Evolutionary conservation across 257 asterid species (phyloP), one percentile per base, ranked within the genome.

Genomic region (Plantago elongata): DNA sequence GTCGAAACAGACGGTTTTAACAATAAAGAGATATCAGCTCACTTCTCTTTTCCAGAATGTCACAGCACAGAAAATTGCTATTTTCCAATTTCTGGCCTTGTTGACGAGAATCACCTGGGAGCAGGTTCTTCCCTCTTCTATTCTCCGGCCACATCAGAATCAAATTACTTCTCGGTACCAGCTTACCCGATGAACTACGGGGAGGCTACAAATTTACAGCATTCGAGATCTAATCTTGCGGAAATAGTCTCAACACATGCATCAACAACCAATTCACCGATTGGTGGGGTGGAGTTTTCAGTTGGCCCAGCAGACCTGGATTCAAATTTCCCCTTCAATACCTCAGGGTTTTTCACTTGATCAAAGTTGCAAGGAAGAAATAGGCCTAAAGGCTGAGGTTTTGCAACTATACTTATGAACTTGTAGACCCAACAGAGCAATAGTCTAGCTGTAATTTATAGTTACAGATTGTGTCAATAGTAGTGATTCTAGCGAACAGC

Each of bases 201-300:
- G 38, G 69, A 56, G 2, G 45, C 55, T 54, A 15, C 45, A 43
- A 18, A 44, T 54, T 5, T 43, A 17, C 73, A 54, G 8, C 60
- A 67, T 13, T 60, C 67, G 0, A 78, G 64, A 67, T 50, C 69
- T 12, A 88, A 81, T 64, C 75, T 61, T 29, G 77, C 77, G 5
- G 84, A 81, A 44, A 72, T 84, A 60, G 57, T 83, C 68, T 85
- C 91, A 22, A 91, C 84, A 22, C 78, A 77, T 69, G 78, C 89
- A 43, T 85, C 96, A 5, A 81, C 89, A 30, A 81, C 91, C 54
- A 78, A 81, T 73, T 86, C 97, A 29, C 88, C 94, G 13, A 84
- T 78, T 49, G 82, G 78, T 51, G 83, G 91, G n/a, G 72, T 81
- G 76, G 95, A 81, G 60, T 83, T 83, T 65, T 62, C 80, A 14